Evolutionary conservation across 768 basidiomycete species (phyloP), one percentile per base, ranked within the genome.

Genomic region (Leccinum incarnatum): DNA sequence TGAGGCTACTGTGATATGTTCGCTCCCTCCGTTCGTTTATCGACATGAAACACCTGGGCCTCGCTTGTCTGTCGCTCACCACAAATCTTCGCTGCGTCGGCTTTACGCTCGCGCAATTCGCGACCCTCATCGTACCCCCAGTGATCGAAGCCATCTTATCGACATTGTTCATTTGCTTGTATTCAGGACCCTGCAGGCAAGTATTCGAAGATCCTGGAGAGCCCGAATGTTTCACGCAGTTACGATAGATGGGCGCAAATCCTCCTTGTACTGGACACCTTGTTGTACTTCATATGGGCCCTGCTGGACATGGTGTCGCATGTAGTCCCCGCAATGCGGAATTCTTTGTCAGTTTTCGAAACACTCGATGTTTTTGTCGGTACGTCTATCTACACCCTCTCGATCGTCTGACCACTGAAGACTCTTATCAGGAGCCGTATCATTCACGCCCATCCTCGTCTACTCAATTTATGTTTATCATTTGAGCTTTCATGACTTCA

Each of bases 21-120:
- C 67, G 51, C 65, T 66, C 63, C 57, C 45, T 56, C 66, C 56
- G 25, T 49, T 51, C 60, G 2, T 60, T 61, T 17, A 36, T 50
- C 57, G 47, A 40, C 37, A 69, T 65, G 67, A 63, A 46, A 59
- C 76, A 74, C 72, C 81, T 80, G 80, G 77, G 72, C 75, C 78
- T 80, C 58, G 40, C 84, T 66, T 93, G 90, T 73, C 76, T 92
- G 61, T 91, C 91, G 30, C 75, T 82, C 37, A 82, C 85, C 58
- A 74, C 87, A 42, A 88, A 84, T 62, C 82, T 93, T 62, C 90
- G 90, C 59, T 93, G 90, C 69, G 72, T 81, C 61, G 77, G 79
- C 47, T 78, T 88, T 57, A 75, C 78, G 53, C 66, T 58, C 51
- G 63, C 75, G 25, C 73, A 91, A 72, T 78, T 76, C 55, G 70